Evolutionary conservation across 2,329 filamentous ascomycete species (phyloP), one percentile per base, ranked within the genome.

Genomic region (Plectosphaerella plurivora): DNA sequence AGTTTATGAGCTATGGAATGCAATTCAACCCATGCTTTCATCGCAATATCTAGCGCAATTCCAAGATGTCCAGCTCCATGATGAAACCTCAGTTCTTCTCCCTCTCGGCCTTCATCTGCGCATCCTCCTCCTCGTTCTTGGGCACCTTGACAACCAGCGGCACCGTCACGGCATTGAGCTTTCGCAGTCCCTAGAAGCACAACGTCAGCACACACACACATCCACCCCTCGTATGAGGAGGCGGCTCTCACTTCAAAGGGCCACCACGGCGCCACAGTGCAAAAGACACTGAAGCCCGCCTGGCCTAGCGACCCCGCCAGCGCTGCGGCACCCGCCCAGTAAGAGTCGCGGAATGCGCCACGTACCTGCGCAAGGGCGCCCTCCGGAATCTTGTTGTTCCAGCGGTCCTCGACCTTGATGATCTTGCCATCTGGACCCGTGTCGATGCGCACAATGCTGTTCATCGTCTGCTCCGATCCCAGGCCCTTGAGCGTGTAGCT

Each of bases 331-430:
- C 45, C 55, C 1, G 18, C 15, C 1, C 14, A 14, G n/a, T 45
- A 18, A 4, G 53, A 53, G 6, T 35, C 51, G 2, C 18, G 14
- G 7, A 56, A 14, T 18, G 55, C 48, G n/a, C 45, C 41, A 61
- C 68, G 55, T 57, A 69, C 68, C 55, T 70, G 59, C n/a, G 59
- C 63, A 36, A 71, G 53, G 1, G 56, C 56, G 2, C 67, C 66
- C 5, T 70, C 65, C 4, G 68, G 68, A 46, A 72, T 52, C 37
- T 65, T 65, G 28, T 63, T 65, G 51, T 71, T 64, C 70, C 69
- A 72, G 45, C 60, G 53, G 51, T 72, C 69, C 54, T 68, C 68
- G 37, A 73, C 64, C 48, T 57, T 65, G 3, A 60, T 59, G 33
- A 72, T 71, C 58, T 61, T 65, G 35, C 67, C 68, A 45, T 66